phyloP scores from a whole-genome alignment of 306 rosid genomes.

The Myrica gale region DNA sequence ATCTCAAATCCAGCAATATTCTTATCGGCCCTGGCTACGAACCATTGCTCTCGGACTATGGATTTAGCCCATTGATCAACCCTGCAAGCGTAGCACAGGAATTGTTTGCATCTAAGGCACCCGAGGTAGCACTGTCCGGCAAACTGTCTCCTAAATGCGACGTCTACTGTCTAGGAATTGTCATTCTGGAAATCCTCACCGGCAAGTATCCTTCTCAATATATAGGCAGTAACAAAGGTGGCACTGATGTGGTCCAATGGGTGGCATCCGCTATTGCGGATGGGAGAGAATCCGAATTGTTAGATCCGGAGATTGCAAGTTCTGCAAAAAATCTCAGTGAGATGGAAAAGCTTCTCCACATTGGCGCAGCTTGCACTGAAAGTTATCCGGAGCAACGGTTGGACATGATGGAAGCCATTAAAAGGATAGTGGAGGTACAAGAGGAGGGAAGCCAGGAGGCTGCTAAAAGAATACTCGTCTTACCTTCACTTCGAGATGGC shows the following conservation, averaged over 20 bases:
- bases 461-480: conserved; percentile 33
- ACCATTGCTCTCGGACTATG: conserved; percentile 63
- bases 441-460: conserved; percentile 13
- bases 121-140: conserved; percentile 48
- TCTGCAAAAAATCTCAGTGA: conserved; percentile 27
- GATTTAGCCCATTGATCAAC: conserved; percentile 44
- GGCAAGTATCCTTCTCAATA: conserved; percentile 83
- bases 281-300: conserved; percentile 52
- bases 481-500: conserved; percentile 41
- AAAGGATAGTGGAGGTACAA: conserved; percentile 54
- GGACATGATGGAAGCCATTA: conserved; percentile 47
- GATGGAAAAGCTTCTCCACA: conserved; percentile 50
- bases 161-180: conserved; percentile 69
- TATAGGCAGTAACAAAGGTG: conserved; percentile 54
- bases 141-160: conserved; percentile 56
- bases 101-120: conserved; percentile 63
- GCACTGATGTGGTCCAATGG: conserved; percentile 68
- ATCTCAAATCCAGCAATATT: conserved; percentile 77
- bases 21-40: conserved; percentile 57
- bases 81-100: conserved; percentile 36
- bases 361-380: conserved; percentile 64
- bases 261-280: conserved; percentile 53
- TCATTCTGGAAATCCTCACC: conserved; percentile 67
- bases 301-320: conserved; percentile 62
- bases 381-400: conserved; percentile 45